phyloP scores from a whole-genome alignment of 1,284 basidiomycete genomes.

The Ganoderma lingzhi region DNA sequence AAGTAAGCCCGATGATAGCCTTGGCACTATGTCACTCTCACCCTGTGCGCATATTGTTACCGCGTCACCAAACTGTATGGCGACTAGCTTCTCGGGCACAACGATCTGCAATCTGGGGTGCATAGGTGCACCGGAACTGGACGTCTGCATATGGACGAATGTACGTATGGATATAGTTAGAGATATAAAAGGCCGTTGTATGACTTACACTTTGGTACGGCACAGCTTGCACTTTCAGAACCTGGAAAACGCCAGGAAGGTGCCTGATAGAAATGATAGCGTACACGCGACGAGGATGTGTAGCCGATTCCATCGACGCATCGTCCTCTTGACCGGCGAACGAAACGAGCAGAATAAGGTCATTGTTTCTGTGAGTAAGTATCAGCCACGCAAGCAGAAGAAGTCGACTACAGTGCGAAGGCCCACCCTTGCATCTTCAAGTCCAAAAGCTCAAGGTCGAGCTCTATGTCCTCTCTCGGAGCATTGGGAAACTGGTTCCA shows the following conservation, averaged over 20 bases:
- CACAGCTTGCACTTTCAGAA: conserved; percentile 60
- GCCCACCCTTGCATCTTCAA: conserved; percentile 67
- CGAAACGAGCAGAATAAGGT: conserved; percentile 70
- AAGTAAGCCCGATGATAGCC: background rate
- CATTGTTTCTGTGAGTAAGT: conserved; percentile 50
- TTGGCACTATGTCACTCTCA: conserved; percentile 37
- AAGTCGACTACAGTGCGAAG: background rate
- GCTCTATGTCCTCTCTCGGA: conserved; percentile 50
- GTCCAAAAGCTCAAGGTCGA: conserved; percentile 77
- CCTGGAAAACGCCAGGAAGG: conserved; percentile 50
- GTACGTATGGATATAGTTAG: background rate
- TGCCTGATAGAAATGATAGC: conserved; percentile 60
- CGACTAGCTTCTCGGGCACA: conserved; percentile 60
- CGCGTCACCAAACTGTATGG: conserved; percentile 79
- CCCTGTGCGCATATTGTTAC: conserved; percentile 76
- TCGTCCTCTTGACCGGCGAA: conserved; percentile 66
- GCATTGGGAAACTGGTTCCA: conserved; percentile 49
- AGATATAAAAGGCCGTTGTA: conserved; percentile 16
- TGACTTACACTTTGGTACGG: conserved; percentile 77
- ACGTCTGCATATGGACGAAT: conserved; percentile 55
- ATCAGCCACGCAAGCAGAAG: background rate
- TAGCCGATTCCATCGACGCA: conserved; percentile 49
- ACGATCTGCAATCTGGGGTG: conserved; percentile 73
- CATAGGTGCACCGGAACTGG: conserved; percentile 68
- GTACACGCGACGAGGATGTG: conserved; percentile 66